A percentile compares a stretch with the other conserved stretches of the same genome.
phyloP scores from a whole-genome alignment of 345 rosid species.

The Eucalyptus urophylla region DNA sequence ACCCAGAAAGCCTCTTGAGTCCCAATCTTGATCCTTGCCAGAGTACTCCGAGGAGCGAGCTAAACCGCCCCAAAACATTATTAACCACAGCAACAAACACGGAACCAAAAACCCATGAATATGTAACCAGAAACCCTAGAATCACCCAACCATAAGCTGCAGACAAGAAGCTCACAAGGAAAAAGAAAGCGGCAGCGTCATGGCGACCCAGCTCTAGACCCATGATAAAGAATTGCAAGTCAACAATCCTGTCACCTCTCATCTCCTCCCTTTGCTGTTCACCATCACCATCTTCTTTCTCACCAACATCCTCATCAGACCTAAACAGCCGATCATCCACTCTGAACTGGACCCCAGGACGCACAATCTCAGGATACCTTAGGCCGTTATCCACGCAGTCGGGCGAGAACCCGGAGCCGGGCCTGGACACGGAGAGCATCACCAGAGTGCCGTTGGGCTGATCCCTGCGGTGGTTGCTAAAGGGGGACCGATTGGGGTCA shows the following conservation, averaged over 20 bases:
- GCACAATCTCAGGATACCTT: conserved; percentile 35
- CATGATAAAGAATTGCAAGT: conserved; percentile 49
- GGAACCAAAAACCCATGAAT: conserved; percentile 69
- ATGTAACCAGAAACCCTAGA: conserved; percentile 72
- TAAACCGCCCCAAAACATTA: conserved; percentile 51
- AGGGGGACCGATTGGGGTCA: conserved; percentile 34
- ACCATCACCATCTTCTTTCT: not conserved
- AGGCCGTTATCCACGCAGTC: conserved; percentile 46
- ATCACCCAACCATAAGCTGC: conserved; percentile 95
- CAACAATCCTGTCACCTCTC: conserved; percentile 20
- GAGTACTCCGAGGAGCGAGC: conserved; percentile 34
- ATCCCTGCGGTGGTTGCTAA: conserved; percentile 11
- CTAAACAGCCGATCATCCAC: not conserved
- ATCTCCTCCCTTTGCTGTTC: not conserved
- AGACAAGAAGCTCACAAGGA: conserved; percentile 61
- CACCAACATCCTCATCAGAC: not conserved
- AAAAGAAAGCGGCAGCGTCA: conserved; percentile 61
- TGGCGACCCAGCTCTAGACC: conserved; percentile 61
- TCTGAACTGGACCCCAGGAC: conserved; percentile 38
- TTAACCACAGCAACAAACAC: conserved; percentile 59
- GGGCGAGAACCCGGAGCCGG: conserved; percentile 41
- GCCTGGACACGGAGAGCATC: conserved; percentile 39
- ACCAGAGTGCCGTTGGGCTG: conserved; percentile 40
- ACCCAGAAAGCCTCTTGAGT: conserved; percentile 69
- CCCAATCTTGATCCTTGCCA: conserved; percentile 81